Conservation (phyloP, 192 early-diverging fungal species). For the Backusella sp. region DNA sequence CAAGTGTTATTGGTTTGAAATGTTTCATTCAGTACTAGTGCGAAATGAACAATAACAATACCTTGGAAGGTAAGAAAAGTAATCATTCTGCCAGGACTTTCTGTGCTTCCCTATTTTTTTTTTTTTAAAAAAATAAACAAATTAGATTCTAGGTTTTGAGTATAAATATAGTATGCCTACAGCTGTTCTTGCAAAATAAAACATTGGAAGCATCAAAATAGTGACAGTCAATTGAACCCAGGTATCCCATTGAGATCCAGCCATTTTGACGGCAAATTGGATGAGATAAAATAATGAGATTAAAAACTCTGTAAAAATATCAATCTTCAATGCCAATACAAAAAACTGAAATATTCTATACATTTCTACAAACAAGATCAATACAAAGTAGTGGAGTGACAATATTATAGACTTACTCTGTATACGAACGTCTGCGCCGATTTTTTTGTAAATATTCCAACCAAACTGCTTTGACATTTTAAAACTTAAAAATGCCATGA, state of each 20-base stretch:
- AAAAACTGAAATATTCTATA: conserved; percentile 40
- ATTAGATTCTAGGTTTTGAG: not conserved
- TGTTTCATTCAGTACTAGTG: conserved; percentile 27
- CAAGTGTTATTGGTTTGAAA: conserved; percentile 29
- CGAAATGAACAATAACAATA: conserved; percentile 36
- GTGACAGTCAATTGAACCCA: conserved; percentile 33
- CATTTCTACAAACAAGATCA: conserved; percentile 27
- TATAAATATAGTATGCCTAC: conserved; percentile 22
- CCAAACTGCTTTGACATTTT: conserved; percentile 38
- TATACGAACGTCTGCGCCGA: conserved; percentile 62
- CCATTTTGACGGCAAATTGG: conserved; percentile 23
- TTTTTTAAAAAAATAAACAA: not conserved
- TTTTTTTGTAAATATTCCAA: conserved; percentile 69
- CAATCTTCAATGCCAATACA: conserved; percentile 38
- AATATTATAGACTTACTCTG: conserved; percentile 40
- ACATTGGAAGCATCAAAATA: conserved; percentile 33
- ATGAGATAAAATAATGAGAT: conserved; percentile 41
- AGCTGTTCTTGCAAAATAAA: conserved; percentile 34
- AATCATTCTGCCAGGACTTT: conserved; percentile 29
- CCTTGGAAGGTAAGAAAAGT: conserved; percentile 33
- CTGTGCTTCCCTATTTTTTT: conserved; percentile 30
- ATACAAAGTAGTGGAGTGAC: conserved; percentile 7
- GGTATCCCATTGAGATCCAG: conserved; percentile 21
- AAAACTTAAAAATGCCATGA: conserved; percentile 23
- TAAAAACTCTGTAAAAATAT: conserved; percentile 41